Percentiles rank a stretch among this genome's conserved stretches.
Evolutionary conservation across 371 early-diverging fungal genomes (phyloP).

Genomic region (Capillidium heterosporum): DNA sequence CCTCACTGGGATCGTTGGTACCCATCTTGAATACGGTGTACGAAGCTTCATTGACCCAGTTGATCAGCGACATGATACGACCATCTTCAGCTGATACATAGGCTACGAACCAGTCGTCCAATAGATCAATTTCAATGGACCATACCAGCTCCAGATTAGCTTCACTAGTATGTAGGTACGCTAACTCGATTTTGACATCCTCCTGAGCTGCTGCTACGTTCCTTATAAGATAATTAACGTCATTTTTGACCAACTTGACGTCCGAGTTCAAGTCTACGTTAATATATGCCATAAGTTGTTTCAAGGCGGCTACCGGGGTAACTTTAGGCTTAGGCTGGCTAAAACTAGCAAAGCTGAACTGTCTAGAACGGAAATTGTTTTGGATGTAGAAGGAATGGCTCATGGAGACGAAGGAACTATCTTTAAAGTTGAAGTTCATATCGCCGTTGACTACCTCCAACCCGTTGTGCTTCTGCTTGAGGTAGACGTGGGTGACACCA

Average conservation of each 20-base stretch:
- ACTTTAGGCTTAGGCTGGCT: too few relatives aligned
- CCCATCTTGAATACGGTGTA: constrained; percentile 70
- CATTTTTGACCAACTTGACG: too few relatives aligned
- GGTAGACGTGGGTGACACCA: constrained; percentile 26
- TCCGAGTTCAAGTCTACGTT: too few relatives aligned
- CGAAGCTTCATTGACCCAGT: constrained; percentile 71
- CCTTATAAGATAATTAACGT: too few relatives aligned
- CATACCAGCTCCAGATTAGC: too few relatives aligned
- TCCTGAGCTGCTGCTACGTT: too few relatives aligned
- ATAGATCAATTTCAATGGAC: constrained; percentile 55
- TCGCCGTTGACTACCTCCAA: constrained; percentile 23
- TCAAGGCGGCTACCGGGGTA: too few relatives aligned
- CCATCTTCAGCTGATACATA: constrained; percentile 56
- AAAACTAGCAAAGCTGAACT: too few relatives aligned
- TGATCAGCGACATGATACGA: constrained; percentile 48
- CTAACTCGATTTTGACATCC: too few relatives aligned
- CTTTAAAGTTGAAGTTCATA: constrained; percentile 61
- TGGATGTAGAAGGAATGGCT: neutral
- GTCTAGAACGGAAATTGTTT: too few relatives aligned
- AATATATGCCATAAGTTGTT: too few relatives aligned
- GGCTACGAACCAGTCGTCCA: constrained; percentile 76
- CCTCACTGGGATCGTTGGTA: constrained; percentile 64
- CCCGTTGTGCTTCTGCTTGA: constrained; percentile 20
- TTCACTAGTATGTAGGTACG: too few relatives aligned
- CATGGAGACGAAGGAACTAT: neutral